These are phyloP conservation scores for Syncephalastrum racemosum DNA, from an alignment of 371 early-diverging fungal genomes.

Conservation along the genomic window DNA sequence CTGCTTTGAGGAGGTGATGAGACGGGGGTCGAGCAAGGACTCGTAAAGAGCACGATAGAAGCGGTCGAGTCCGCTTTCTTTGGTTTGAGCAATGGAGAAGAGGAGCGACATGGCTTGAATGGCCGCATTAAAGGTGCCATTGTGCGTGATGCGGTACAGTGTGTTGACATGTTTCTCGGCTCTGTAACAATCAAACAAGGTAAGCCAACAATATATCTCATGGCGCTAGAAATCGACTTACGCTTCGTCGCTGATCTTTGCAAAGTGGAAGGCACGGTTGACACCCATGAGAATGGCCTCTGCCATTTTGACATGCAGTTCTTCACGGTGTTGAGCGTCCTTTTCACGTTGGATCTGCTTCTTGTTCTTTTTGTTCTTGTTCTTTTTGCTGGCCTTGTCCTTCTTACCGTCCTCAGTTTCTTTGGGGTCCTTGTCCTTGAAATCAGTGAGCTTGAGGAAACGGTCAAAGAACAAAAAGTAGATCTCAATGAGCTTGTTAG, in stretches of 20 bases:
- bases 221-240: conserved; percentile 28
- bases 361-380: conserved; percentile 42
- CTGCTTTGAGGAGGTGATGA: conserved; percentile 82
- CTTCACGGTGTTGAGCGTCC: conserved; percentile 53
- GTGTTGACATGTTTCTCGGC: conserved; percentile 79
- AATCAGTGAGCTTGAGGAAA: conserved; percentile 57
- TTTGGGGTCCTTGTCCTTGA: conserved; percentile 32
- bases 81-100: conserved; percentile 69
- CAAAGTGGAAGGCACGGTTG: conserved; percentile 93
- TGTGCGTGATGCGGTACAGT: conserved; percentile 86
- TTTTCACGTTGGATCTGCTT: conserved; percentile 34
- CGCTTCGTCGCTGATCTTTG: conserved; percentile 75
- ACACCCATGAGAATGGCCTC: conserved; percentile 94
- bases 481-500: conserved; percentile 81
- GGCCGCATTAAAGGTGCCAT: conserved; percentile 84
- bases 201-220: no score
- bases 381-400: conserved; percentile 40
- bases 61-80: conserved; percentile 66
- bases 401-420: conserved; percentile 24
- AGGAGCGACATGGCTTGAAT: conserved; percentile 92
- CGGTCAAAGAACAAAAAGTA: conserved; percentile 91
- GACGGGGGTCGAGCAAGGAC: conserved; percentile 82
- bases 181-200: not conserved
- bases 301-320: conserved; percentile 80
- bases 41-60: conserved; percentile 90